Evolutionary conservation across 495 filamentous ascomycete genomes (phyloP).

Genomic region (Melanomma pulvis-pyrius): DNA sequence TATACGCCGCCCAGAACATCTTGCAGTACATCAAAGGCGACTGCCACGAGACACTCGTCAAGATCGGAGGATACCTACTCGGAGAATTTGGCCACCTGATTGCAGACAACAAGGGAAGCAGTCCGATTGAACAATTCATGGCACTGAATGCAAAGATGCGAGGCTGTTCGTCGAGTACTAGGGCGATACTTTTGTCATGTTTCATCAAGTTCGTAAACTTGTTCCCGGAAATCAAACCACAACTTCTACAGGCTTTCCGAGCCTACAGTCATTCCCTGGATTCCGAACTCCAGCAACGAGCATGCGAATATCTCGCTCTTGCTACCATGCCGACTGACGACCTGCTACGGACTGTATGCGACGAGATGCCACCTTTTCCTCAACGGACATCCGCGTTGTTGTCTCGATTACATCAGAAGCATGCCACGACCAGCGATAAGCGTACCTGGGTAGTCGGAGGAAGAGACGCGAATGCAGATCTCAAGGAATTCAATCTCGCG

Average conservation of each 20-base stretch:
- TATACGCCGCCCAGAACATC: constrained; percentile 92
- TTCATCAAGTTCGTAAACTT: constrained; percentile 98
- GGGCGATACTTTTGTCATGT: constrained; percentile 90
- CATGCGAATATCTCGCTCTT: constrained; percentile 91
- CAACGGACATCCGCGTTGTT: constrained; percentile 90
- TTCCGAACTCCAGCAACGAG: constrained; percentile 92
- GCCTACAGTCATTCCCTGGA: constrained; percentile 94
- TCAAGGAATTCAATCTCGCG: constrained; percentile 76
- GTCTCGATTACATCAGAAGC: constrained; percentile 90
- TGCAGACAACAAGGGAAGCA: constrained; percentile 89
- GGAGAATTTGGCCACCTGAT: constrained; percentile 98
- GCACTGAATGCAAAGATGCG: constrained; percentile 89
- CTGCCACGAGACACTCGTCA: constrained; percentile 95
- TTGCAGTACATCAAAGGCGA: constrained; percentile 87
- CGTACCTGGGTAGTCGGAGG: constrained; percentile 95
- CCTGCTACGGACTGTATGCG: constrained; percentile 90
- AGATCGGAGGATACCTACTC: constrained; percentile 93
- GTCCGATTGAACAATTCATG: constrained; percentile 96
- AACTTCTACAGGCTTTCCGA: constrained; percentile 85
- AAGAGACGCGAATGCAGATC: constrained; percentile 85
- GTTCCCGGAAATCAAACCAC: constrained; percentile 98
- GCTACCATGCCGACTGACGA: constrained; percentile 87
- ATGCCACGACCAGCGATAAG: constrained; percentile 86
- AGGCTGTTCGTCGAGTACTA: constrained; percentile 82
- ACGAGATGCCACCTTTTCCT: constrained; percentile 99